phyloP scores from a whole-genome alignment of 805 yeast genomes.

The Debaryomyces hansenii region DNA sequence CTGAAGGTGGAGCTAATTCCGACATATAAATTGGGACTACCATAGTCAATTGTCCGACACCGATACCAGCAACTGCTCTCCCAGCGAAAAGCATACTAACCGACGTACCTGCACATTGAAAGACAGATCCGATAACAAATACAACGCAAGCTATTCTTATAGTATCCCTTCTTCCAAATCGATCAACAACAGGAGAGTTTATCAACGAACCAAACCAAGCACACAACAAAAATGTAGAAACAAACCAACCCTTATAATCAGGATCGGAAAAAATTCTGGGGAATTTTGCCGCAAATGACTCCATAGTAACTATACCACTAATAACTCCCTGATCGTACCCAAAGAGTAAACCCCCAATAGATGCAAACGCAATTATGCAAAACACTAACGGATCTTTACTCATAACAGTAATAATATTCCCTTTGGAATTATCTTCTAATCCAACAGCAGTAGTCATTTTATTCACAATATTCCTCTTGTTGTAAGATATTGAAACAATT shows the following conservation, averaged over 20 bases:
- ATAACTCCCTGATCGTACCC: slow-evolving; percentile 79
- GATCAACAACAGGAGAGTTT: slow-evolving; percentile 61
- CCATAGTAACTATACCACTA: slow-evolving; percentile 57
- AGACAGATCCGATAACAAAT: slow-evolving; percentile 58
- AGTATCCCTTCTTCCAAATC: slow-evolving; percentile 63
- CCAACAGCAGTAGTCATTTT: not conserved
- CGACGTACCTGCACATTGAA: slow-evolving; percentile 48
- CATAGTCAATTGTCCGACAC: slow-evolving; percentile 35
- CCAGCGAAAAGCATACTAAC: slow-evolving; percentile 54
- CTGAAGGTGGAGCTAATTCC: slow-evolving; percentile 45
- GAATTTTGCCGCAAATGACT: slow-evolving; percentile 41
- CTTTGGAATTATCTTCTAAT: not conserved
- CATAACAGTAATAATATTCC: slow-evolving; percentile 4
- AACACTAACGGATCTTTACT: slow-evolving; percentile 12
- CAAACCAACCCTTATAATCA: slow-evolving; percentile 18
- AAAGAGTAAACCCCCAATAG: slow-evolving; percentile 44
- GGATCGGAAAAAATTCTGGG: slow-evolving; percentile 21
- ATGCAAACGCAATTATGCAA: slow-evolving; percentile 11
- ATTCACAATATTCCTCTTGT: too few relatives aligned
- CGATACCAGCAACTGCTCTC: slow-evolving; percentile 48
- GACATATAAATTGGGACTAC: slow-evolving; percentile 46
- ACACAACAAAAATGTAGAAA: slow-evolving; percentile 42
- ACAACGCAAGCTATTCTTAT: slow-evolving; percentile 55
- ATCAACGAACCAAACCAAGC: slow-evolving; percentile 73
- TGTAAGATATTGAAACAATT: too few relatives aligned